Evolutionary conservation across 2,329 filamentous ascomycete species (phyloP).

Genomic region (Diplodia scrobiculata): DNA sequence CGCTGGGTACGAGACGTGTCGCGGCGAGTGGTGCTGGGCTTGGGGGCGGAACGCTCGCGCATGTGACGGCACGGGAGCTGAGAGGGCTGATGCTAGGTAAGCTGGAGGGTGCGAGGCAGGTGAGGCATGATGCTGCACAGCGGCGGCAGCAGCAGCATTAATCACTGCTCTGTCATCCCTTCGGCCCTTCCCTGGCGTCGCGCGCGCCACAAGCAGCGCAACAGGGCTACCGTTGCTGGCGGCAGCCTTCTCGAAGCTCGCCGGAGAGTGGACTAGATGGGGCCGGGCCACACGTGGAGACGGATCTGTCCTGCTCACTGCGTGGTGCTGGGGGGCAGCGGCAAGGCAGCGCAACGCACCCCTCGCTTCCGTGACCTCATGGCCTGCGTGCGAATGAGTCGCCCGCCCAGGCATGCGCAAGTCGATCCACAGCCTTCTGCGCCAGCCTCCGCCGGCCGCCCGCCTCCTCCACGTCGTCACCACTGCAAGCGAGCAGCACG

Average conservation of each 20-base stretch:
- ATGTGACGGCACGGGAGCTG: conserved; percentile 6
- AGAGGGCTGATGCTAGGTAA: neutral
- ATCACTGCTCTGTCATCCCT: neutral
- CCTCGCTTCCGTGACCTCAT: neutral
- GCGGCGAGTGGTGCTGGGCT: conserved; percentile 3
- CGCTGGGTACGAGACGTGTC: neutral
- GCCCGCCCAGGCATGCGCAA: neutral
- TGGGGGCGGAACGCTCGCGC: neutral
- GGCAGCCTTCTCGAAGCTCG: neutral
- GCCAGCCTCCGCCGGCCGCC: neutral
- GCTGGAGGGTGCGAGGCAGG: neutral
- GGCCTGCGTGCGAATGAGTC: neutral
- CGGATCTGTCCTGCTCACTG: neutral
- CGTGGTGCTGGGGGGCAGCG: neutral
- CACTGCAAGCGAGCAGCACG: neutral
- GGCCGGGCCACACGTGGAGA: neutral
- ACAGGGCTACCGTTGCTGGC: neutral
- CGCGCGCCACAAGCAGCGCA: neutral
- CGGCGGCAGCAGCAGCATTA: neutral
- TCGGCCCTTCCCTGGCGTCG: neutral
- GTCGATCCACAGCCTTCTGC: neutral
- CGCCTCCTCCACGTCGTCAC: neutral
- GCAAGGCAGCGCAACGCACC: neutral
- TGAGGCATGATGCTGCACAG: neutral
- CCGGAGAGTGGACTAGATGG: neutral